Evolutionary conservation across 78 protist genomes (phyloP).

Genomic region (Protostelium mycophagum): DNA sequence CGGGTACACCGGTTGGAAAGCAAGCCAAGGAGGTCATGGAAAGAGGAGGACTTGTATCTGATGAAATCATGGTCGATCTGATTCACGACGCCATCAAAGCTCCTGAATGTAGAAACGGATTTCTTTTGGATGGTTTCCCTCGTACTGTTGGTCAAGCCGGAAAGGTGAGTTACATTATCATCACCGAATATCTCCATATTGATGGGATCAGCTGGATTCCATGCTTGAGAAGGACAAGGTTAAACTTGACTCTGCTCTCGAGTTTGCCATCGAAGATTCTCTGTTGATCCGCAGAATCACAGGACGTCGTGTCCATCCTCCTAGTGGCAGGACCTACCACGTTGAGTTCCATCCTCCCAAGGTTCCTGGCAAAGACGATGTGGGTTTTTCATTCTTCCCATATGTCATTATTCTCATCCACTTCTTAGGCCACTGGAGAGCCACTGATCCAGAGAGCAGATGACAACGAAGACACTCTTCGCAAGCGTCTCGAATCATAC

Average conservation of each 20-base stretch:
- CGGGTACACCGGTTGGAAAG: slow-evolving; percentile 77
- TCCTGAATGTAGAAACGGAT: slow-evolving; percentile 89
- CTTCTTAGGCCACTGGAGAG: slow-evolving; percentile 83
- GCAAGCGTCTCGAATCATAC: slow-evolving; percentile 51
- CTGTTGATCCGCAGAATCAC: slow-evolving; percentile 82
- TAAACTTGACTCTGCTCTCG: slow-evolving; percentile 66
- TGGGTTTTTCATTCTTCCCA: neutral
- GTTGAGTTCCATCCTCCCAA: slow-evolving; percentile 89
- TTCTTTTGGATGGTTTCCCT: slow-evolving; percentile 97
- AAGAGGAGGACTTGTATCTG: slow-evolving; percentile 83
- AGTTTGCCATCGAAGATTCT: slow-evolving; percentile 76
- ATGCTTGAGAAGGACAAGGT: slow-evolving; percentile 53
- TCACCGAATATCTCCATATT: neutral
- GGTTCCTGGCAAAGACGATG: slow-evolving; percentile 70
- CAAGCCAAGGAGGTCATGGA: slow-evolving; percentile 91
- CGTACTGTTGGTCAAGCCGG: slow-evolving; percentile 95
- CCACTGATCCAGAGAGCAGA: slow-evolving; percentile 90
- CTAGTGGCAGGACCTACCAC: slow-evolving; percentile 88
- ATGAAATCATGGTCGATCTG: slow-evolving; percentile 77
- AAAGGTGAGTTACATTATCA: slow-evolving; percentile 19
- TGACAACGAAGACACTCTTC: slow-evolving; percentile 77
- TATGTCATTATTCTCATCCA: neutral
- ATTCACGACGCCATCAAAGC: slow-evolving; percentile 70
- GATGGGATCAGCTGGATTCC: slow-evolving; percentile 61
- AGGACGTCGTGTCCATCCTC: slow-evolving; percentile 88